A percentile compares a stretch with the other conserved stretches of the same genome.
Conservation (phyloP, 306 rosid species). For the Vigna radiata region DNA sequence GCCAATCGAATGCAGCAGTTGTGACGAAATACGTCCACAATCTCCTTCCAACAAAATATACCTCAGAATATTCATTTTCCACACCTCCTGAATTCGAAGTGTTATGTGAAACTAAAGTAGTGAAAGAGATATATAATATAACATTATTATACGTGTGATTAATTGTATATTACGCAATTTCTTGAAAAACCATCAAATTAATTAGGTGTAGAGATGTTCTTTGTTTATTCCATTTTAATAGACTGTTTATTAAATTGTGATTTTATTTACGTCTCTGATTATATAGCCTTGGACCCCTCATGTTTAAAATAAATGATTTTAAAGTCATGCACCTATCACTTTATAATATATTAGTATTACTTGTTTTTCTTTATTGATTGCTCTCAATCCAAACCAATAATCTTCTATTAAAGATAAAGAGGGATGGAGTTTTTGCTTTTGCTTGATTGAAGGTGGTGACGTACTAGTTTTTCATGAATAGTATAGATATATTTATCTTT, state of each 20-base stretch:
- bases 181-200: conserved; percentile 30
- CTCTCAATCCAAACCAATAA: conserved; percentile 47
- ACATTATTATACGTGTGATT: not conserved
- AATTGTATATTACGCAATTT: not conserved
- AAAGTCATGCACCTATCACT: conserved; percentile 41
- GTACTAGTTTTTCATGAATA: conserved; percentile 16
- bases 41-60: conserved; percentile 22
- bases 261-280: conserved; percentile 57
- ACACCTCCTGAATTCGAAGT: not conserved
- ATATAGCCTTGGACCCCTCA: conserved; percentile 38
- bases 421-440: conserved; percentile 40
- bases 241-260: conserved; percentile 16
- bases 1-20: not conserved
- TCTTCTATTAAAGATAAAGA: conserved; percentile 40
- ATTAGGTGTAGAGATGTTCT: conserved; percentile 32
- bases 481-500: not conserved
- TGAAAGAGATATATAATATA: not conserved
- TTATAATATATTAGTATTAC: conserved; percentile 16
- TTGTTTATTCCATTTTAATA: not conserved
- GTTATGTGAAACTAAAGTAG: conserved; percentile 19
- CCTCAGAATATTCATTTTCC: conserved; percentile 50
- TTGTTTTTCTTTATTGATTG: conserved; percentile 37
- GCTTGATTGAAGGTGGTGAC: conserved; percentile 36
- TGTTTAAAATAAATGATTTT: conserved; percentile 10
- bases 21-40: not conserved